Evolutionary conservation across 805 yeast genomes (phyloP), one percentile per base, ranked within the genome.

Genomic region (Barnettozyma wickerhamii): DNA sequence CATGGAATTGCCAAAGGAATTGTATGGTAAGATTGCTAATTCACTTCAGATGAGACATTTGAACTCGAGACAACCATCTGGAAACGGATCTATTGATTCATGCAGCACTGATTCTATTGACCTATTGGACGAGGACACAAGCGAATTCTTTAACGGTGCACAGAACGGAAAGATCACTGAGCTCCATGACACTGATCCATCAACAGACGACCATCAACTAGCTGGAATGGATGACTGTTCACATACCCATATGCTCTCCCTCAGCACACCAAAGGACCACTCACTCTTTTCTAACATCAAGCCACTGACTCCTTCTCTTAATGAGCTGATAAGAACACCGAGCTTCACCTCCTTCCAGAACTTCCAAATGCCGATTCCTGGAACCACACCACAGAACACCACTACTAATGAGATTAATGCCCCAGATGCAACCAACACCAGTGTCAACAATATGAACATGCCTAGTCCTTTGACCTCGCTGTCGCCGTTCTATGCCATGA

Each of bases 1-100:
- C 23, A 40, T 47, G 46, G 53, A 49, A 29, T 27, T 52, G 10
- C 51, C 56, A 21, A 38, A 43, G 15, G 38, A 43, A 6, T 18
- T 47, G 15, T 46, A 37, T 27, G 14, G 35, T 30, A 52, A 50
- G 40, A 49, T 52, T 27, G 36, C 48, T 2, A 43, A 39, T 9
- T 27, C 42, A 13, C 30, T 52, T 31, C 43, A 43, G 21, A 47
- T 50, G 17, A 47, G 45, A 38, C 38, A 35, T 20, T 19, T 37
- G 33, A 21, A 20, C 9, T 18, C 14, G n/a, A 35, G 38, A 28
- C 38, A 35, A 21, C 38, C 38, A 23, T 23, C 26, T 9, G 26
- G 26, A 9, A 23, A 23, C 12, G 26, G 26, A 23, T 23, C 26
- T 12, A 23, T 23, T 23, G 26, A 23, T 23, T 30, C 33, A 14